These are phyloP conservation scores for Cornus suecica DNA, from an alignment of 148 eudicot genomes.

Conservation along the genomic window DNA sequence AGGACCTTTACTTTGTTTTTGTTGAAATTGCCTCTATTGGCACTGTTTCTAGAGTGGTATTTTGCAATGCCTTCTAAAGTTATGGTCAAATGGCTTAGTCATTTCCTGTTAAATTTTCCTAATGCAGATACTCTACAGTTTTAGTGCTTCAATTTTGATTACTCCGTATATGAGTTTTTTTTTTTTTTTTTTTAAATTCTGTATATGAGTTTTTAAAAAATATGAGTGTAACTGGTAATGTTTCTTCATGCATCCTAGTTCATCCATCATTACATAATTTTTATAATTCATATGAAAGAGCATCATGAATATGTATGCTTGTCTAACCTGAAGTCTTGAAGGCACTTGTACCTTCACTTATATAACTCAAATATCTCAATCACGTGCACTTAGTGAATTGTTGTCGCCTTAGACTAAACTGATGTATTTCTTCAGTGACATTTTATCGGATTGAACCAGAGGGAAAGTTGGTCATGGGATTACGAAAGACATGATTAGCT, in stretches of 20 bases:
- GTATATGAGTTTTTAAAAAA: neutral
- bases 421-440: constrained; percentile 26
- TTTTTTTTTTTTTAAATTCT: too few relatives aligned
- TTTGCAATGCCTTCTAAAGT: neutral
- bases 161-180: neutral
- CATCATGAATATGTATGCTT: neutral
- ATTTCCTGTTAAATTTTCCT: neutral
- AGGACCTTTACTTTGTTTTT: neutral
- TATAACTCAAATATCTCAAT: neutral
- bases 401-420: neutral
- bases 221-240: neutral
- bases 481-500: constrained; percentile 28
- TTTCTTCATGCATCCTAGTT: neutral
- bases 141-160: neutral
- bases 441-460: constrained; percentile 41
- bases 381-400: constrained; percentile 1
- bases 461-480: constrained; percentile 35
- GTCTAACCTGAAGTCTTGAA: neutral
- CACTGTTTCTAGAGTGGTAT: neutral
- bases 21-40: neutral
- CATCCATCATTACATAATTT: neutral
- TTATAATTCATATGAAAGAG: neutral
- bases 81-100: neutral
- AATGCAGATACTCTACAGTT: neutral
- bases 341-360: neutral